Base-by-base conservation (phyloP, 768 basidiomycete genomes). In the Russula sp. region DNA sequence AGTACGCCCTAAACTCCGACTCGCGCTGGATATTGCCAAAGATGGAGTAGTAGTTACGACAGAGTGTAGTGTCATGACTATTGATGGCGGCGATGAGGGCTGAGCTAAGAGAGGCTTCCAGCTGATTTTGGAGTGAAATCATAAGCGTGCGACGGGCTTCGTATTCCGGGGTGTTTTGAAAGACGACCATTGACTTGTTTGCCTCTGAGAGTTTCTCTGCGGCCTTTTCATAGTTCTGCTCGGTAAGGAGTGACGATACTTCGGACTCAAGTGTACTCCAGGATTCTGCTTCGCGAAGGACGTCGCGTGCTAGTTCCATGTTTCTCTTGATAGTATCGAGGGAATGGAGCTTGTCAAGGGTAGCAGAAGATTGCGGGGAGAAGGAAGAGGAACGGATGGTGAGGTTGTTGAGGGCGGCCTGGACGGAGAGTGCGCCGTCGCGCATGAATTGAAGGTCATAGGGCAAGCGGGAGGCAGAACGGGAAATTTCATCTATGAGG, bases 361-460 rank as follows among this genome's bases (percentile, higher is more conserved):
- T 86, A 5, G 75, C 75, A 53, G 79, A 79, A 0, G 88, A 94
- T 52, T 79, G 78, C 39, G 76, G 76, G 0, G 82, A 82, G 16
- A 83, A 74, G 0, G 82, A 78, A 35, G 77, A 75, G 5, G 85
- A 81, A 50, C 79, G 79, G 35, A 76, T 73, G 58, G 87, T 81
- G 18, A 93, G 84, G 36, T 79, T 78, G 34, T 80, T 75, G 22
- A 99, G 77, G 9, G 83, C 76, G 34, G 75, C 76, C 63, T 90
- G 88, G 25, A 98, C 79, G 3, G 88, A 81, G 18, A 88, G 74
- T 1, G 95, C 94, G 36, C 87, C 85, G 68, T 98, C 96, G 46
- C 91, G 87, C 85, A 98, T 95, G 76, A 97, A 97, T 71, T 98
- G 95, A 39, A 99, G 79, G 74, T 98, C 97, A 72, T 97, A 98